Evolutionary conservation across 1,139 yeast genomes (phyloP), one percentile per base, ranked within the genome.

Genomic region (Yamadazyma jaroonii): DNA sequence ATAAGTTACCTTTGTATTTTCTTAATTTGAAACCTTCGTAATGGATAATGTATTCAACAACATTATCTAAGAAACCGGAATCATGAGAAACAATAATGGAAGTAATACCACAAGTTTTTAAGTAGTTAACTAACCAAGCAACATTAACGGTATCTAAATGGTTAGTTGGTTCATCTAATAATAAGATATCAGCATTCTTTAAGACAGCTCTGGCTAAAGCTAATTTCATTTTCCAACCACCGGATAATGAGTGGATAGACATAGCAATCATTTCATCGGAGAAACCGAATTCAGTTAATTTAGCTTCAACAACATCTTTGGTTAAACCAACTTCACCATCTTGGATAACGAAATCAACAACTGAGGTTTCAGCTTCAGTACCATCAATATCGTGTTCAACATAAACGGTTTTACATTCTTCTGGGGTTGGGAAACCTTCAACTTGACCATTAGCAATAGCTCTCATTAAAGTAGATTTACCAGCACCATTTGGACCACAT

Each of bases 141-240:
- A 92, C 97, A 74, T 92, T 92, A 59, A 88, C 96, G 61, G 96
- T 90, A 77, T 92, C 98, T 84, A 92, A 86, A 79, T 92, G 98
- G 84, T 92, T 92, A 67, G 98, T 92, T 77, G 98, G 98, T 81
- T 92, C 98, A 81, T 92, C 98, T 69, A 92, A 83, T 72, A 92
- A 81, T 72, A 92, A 80, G 66, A 92, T 92, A 74, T 92, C 97
- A 60, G 97, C 97, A 75, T 89, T 89, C 81, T 87, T 87, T 76
- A 92, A 85, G 67, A 92, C 97, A 64, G 98, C 98, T 77, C 97
- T 87, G 58, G 97, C 97, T 64, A 92, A 81, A 66, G 97, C 98
- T 71, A 92, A 83, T 79, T 92, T 92, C 98, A 92, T 92, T 83
- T 92, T 92, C 98, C 98, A 92, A 82, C 98, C 98, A 84, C 98